Evolutionary conservation across 352 stramenopile species (phyloP), one percentile per base, ranked within the genome.

Genomic region (Phytophthora capsici): DNA sequence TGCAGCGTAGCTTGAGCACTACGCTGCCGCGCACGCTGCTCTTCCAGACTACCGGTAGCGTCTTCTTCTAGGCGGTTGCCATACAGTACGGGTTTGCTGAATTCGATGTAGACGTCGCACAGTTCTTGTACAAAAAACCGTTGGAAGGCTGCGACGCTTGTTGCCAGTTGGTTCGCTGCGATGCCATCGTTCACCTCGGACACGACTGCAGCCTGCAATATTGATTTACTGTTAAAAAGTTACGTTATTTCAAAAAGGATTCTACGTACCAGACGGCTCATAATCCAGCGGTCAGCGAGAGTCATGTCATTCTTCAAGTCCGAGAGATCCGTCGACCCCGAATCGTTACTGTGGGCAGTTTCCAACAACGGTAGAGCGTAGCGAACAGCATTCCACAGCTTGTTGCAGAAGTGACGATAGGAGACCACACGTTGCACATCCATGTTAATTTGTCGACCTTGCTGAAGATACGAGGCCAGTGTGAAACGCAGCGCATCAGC

Each of bases 401-500:
- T 96, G 66, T 96, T 96, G 79, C 88, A 96, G 51, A 96, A 95
- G 59, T 95, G 85, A 7, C 88, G 86, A 43, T 89, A 90, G 4
- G 85, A 92, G 7, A 95, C 80, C 8, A 96, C 84, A 12, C 86
- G 80, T 59, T 95, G 84, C 13, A 95, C 66, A 50, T 96, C 87
- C 84, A 96, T 91, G 55, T 96, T 95, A 68, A 96, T 96, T 38
- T 96, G 84, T 14, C 86, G 85, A 14, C 84, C 84, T 83, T 96
- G 88, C 43, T 94, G 80, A 43, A 95, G 73, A 63, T 99, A 99
- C 13, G 96, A 96, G 6, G 99, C 84, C 13, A 99, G 83, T 26
- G 97, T 98, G 62, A 99, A 99, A 8, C 98, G 90, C 22, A 99
- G 81, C 5, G 98, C 97, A 77, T 99, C 98, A 0, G 97, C 94